Evolutionary conservation across 2,329 filamentous ascomycete species (phyloP), one percentile per base, ranked within the genome.

Genomic region (Rosellinia necatrix): DNA sequence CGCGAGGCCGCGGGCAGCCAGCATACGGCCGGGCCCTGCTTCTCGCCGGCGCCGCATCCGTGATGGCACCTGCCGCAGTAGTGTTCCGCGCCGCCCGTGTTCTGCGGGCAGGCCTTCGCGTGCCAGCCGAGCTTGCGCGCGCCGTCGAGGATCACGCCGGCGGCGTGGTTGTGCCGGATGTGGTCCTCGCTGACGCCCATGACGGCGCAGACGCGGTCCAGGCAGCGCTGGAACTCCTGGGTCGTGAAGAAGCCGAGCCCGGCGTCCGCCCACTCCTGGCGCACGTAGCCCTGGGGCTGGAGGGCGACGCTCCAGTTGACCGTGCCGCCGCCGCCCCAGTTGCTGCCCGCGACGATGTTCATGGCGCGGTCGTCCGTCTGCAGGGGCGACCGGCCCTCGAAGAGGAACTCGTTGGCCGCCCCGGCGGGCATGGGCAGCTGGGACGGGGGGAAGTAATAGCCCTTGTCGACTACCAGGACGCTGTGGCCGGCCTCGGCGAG

Each of bases 311-410:
- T 84, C 87, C 88, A 91, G 66, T 91, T 91, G 53, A 91, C 72
- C 0, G 85, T 87, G 5, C 88, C 88, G 19, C 88, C 88, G 12
- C 88, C 88, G n/a, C 88, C 88, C 80, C 84, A 90, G 2, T 79
- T 79, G 38, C 81, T 80, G 0, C 86, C 88, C 0, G 85, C 80
- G 2, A 87, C 66, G 6, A 89, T 70, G 7, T 71, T 77, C 30
- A 85, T 75, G 1, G 78, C 75, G 9, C 74, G 74, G 64, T 84
- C 81, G 61, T 85, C 73, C 53, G 74, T 71, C 64, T 75, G 53
- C 0, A 74, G 59, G 4, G 79, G 69, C 1, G 81, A 84, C 6
- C 80, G 81, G 49, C 80, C 80, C 61, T 87, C 83, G 62, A 83
- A 89, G 34, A 90, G 73, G 64, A 85, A 80, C 10, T 75, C 69